A percentile compares a stretch with the other conserved stretches of the same genome.
phyloP scores from a whole-genome alignment of 441 rosid species.

The Brassica hybrid region DNA sequence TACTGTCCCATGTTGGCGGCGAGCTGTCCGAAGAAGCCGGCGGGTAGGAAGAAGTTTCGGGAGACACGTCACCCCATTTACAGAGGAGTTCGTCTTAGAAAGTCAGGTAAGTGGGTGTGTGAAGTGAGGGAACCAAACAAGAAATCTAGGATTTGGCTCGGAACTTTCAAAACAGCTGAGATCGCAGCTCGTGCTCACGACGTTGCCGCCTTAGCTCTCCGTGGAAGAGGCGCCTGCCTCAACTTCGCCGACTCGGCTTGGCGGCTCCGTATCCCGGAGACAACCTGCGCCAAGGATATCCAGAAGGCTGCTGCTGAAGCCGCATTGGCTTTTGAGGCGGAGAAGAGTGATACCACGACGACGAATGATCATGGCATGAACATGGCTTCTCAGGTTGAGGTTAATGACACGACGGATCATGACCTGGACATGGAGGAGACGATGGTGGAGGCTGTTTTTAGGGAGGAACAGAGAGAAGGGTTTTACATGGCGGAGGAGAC shows the following conservation, averaged over 20 bases:
- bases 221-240: no score
- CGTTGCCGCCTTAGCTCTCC: no score
- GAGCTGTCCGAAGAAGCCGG: slow-evolving; percentile 41
- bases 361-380: slow-evolving; percentile 21
- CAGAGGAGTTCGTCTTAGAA: slow-evolving; percentile 63
- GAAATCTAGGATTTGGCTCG: slow-evolving; percentile 31
- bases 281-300: no score
- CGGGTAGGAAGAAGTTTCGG: slow-evolving; percentile 66
- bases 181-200: no score
- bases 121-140: slow-evolving; percentile 61
- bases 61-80: slow-evolving; percentile 74
- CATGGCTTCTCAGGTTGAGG: slow-evolving; percentile 16
- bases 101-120: slow-evolving; percentile 66
- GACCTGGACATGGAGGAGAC: slow-evolving; percentile 25
- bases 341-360: no score
- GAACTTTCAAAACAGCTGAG: no score
- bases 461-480: neutral
- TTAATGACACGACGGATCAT: slow-evolving; percentile 6
- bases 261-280: no score
- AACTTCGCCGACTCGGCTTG: no score
- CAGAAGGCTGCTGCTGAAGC: no score
- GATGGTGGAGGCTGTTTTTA: neutral
- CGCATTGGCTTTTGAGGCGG: no score
- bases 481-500: slow-evolving; percentile 10
- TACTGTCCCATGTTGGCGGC: slow-evolving; percentile 27